A percentile compares a stretch with the other conserved stretches of the same genome.
These are phyloP conservation scores for Naganishia friedmannii DNA, from an alignment of 768 basidiomycete species.

Conservation along the genomic window DNA sequence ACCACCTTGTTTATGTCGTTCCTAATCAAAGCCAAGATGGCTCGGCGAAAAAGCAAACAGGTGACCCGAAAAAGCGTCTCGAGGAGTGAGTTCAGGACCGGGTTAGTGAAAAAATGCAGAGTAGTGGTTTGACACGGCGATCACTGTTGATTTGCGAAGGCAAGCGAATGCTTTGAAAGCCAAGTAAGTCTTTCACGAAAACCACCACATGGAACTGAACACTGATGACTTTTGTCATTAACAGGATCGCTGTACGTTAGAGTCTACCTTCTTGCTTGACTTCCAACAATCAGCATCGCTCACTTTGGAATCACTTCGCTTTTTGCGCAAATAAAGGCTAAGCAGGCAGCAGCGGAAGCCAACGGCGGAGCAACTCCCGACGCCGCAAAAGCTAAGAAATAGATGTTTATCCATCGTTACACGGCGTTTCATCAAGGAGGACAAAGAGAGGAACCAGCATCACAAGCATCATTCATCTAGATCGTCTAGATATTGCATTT, in stretches of 20 bases:
- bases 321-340: constrained; percentile 5
- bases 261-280: background rate
- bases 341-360: constrained; percentile 16
- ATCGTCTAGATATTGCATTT: background rate
- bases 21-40: constrained; percentile 20
- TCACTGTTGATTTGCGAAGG: background rate
- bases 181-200: constrained; percentile 19
- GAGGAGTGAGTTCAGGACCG: constrained; percentile 19
- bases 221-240: background rate
- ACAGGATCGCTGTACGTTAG: constrained; percentile 25
- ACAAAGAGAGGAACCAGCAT: background rate
- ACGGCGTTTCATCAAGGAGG: background rate
- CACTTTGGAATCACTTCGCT: background rate
- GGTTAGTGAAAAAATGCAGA: background rate
- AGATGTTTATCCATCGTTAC: background rate
- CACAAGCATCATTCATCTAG: background rate
- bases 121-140: background rate
- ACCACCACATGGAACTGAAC: no score
- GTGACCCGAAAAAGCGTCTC: constrained; percentile 29
- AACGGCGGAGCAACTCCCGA: constrained; percentile 15
- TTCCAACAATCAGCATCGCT: background rate
- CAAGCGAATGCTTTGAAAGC: constrained; percentile 31
- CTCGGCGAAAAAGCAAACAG: constrained; percentile 26
- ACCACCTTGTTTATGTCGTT: no score
- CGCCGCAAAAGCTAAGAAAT: constrained; percentile 1